phyloP scores from a whole-genome alignment of 2,329 filamentous ascomycete species.

The Emergomyces orientalis region DNA sequence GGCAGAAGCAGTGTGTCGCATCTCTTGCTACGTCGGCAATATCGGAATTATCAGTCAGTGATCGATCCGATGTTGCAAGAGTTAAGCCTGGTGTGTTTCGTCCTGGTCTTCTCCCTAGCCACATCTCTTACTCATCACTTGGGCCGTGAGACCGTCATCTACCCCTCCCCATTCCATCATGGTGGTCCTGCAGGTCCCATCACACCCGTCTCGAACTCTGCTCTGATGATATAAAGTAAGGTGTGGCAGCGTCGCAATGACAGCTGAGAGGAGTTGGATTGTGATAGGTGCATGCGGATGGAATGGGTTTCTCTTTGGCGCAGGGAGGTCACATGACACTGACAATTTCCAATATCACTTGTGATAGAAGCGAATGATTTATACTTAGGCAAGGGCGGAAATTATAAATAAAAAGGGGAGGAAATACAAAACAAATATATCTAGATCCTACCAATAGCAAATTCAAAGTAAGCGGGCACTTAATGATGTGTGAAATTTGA shows the following conservation, averaged over 20 bases:
- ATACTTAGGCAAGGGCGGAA: too few relatives aligned
- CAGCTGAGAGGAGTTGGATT: not conserved
- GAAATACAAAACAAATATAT: not conserved
- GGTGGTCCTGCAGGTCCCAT: conserved; percentile 4
- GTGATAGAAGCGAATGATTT: not conserved
- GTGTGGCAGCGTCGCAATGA: not conserved
- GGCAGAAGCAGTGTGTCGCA: not conserved
- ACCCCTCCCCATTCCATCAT: not conserved
- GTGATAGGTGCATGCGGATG: conserved; percentile 2
- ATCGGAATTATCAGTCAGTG: not conserved
- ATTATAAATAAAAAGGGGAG: not conserved
- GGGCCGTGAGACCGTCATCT: not conserved
- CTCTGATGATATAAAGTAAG: not conserved
- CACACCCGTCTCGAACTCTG: not conserved
- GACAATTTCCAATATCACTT: not conserved
- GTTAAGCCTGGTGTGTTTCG: not conserved
- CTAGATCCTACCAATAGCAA: not conserved
- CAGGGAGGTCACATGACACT: not conserved
- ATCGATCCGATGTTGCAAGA: not conserved
- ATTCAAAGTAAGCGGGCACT: not conserved
- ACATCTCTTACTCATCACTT: not conserved
- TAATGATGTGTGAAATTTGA: not conserved
- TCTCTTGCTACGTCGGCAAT: not conserved
- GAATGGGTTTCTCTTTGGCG: not conserved
- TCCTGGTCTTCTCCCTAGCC: not conserved